These are phyloP conservation scores for Sporobolomyces phaffii DNA, from an alignment of 768 basidiomycete species.

Conservation along the genomic window DNA sequence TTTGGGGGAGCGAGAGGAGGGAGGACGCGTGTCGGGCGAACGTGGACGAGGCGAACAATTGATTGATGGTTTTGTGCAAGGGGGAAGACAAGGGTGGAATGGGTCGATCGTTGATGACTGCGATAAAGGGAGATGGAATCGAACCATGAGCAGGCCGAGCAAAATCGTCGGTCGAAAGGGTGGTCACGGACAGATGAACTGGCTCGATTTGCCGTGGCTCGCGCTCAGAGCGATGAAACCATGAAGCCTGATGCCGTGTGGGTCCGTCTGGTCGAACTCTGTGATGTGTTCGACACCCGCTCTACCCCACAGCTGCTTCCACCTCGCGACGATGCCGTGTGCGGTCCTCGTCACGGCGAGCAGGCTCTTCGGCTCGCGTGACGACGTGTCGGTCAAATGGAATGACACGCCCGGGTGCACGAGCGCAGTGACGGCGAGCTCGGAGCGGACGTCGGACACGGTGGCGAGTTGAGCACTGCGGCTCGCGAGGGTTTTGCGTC, in stretches of 20 bases:
- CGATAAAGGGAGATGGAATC: background rate
- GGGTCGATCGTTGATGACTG: conserved; percentile 75
- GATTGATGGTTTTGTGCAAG: conserved; percentile 64
- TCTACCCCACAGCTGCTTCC: conserved; percentile 34
- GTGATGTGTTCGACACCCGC: conserved; percentile 23
- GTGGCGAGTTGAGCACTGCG: background rate
- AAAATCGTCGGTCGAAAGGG: no score
- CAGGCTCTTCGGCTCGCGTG: background rate
- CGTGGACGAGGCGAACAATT: conserved; percentile 52
- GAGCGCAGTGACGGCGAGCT: conserved; percentile 17
- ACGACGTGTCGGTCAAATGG: conserved; percentile 14
- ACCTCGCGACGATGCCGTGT: conserved; percentile 21
- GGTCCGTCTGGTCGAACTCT: conserved; percentile 49
- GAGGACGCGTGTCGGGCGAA: conserved; percentile 37
- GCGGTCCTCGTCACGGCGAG: background rate
- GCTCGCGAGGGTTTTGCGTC: conserved; percentile 17
- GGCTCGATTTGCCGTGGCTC: conserved; percentile 57
- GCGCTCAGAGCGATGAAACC: conserved; percentile 56
- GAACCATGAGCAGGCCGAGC: no score
- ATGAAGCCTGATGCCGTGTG: conserved; percentile 54
- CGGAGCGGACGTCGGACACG: conserved; percentile 2
- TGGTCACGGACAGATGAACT: conserved; percentile 72
- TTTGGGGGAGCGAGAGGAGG: conserved; percentile 12
- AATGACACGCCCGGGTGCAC: conserved; percentile 22
- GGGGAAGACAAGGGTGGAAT: conserved; percentile 56